Evolutionary conservation across 305 asterid genomes (phyloP), one percentile per base, ranked within the genome.

Genomic region (Striga hermonthica): DNA sequence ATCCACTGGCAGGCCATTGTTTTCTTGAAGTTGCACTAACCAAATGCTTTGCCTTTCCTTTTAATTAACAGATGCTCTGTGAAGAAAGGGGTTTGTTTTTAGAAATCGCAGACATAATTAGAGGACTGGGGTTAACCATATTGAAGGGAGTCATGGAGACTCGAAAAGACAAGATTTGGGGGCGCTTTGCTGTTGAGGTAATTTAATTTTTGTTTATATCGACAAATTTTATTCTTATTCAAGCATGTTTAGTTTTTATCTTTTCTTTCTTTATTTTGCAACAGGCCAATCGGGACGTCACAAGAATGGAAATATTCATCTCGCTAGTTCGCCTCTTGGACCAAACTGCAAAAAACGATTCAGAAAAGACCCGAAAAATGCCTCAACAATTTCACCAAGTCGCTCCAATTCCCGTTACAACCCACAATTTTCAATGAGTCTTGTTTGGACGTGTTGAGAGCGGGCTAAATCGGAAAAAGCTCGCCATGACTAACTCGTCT

Each of bases 61-160:
- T 66, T 28, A 60, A 13, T 45, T 49, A 56, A 69, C 87, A 93
- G 99, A 90, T 93, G 95, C 90, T 90, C 37, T 93, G 95, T 55
- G 95, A 93, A 79, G 96, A 90, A 79, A 77, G 90, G 37, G 99
- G 97, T 9, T 69, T 82, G 73, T 93, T 93, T 75, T 73, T 90
- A 68, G 99, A 93, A 75, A 90, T 93, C 77, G 97, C 99, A n/a
- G 99, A 93, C 79, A 84, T 90, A 63, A 84, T 93, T 75, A 80
- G 94, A 81, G 96, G 97, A 34, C 82, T 90, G 70, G 97, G 97
- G 55, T 68, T 93, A 68, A 90, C 96, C 72, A 93, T 93, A 65
- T 79, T 93, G 55, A 93, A 84, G 79, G 98, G 98, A 49, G 85
- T 88, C 37, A 90, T 93, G 96, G 98, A 90, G 84, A 83, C 86